A percentile compares a stretch with the other conserved stretches of the same genome.
Evolutionary conservation across 768 basidiomycete genomes (phyloP).

Genomic region (Termitomyces sp.): DNA sequence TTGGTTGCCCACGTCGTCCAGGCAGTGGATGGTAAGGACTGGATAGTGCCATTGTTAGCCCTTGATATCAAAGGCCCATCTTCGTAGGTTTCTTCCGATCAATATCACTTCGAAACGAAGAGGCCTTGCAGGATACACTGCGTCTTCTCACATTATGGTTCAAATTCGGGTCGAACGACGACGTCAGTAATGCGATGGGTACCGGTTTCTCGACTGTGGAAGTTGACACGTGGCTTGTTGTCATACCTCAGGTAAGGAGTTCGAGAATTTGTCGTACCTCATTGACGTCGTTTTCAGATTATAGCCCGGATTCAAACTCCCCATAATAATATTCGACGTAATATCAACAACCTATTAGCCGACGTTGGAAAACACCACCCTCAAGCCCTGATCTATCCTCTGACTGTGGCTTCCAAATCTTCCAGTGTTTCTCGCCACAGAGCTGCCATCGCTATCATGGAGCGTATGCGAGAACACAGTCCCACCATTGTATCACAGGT

Average conservation of each 20-base stretch:
- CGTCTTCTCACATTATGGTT: constrained; percentile 96
- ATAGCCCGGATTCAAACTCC: constrained; percentile 98
- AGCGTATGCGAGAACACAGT: constrained; percentile 91
- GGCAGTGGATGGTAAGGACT: constrained; percentile 76
- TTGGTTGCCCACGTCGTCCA: constrained; percentile 85
- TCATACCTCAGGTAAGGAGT: constrained; percentile 83
- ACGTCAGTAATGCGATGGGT: constrained; percentile 86
- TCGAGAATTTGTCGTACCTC: neutral
- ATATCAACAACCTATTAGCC: constrained; percentile 82
- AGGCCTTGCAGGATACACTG: constrained; percentile 91
- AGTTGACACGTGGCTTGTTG: constrained; percentile 97
- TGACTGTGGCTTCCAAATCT: constrained; percentile 96
- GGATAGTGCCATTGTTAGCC: neutral
- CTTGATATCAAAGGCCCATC: constrained; percentile 3
- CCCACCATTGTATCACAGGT: constrained; percentile 83
- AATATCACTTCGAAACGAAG: constrained; percentile 82
- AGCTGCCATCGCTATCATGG: constrained; percentile 85
- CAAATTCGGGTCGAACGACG: constrained; percentile 87
- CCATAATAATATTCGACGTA: constrained; percentile 75
- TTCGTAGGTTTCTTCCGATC: constrained; percentile 87
- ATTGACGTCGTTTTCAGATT: constrained; percentile 47
- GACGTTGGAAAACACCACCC: constrained; percentile 97
- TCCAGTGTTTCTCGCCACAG: constrained; percentile 77
- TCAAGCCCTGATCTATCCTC: constrained; percentile 91
- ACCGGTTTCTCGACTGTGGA: constrained; percentile 85